phyloP scores from a whole-genome alignment of 1,139 yeast genomes.

The Wickerhamiella pararugosa region DNA sequence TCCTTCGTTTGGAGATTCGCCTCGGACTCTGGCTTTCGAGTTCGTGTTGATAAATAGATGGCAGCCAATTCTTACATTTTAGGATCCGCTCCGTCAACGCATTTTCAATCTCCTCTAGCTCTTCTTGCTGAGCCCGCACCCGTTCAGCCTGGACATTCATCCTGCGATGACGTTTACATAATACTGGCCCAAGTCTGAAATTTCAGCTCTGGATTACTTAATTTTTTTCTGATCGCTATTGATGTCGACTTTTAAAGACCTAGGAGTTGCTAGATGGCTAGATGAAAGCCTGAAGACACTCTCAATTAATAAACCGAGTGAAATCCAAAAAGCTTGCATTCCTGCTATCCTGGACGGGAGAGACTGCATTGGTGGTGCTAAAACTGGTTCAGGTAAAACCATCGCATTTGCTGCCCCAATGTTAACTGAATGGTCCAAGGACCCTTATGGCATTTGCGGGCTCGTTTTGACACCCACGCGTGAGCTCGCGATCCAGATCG shows the following conservation, averaged over 20 bases:
- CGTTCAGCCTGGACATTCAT: too few species aligned
- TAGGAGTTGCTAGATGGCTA: conserved; percentile 82
- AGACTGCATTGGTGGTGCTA: conserved; percentile 97
- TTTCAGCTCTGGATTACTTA: too few species aligned
- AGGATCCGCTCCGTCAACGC: conserved; percentile 37
- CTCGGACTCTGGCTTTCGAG: conserved; percentile 21
- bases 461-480: conserved; percentile 84
- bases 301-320: conserved; percentile 72
- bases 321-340: conserved; percentile 77
- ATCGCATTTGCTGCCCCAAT: conserved; percentile 96
- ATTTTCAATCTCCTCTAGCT: conserved; percentile 40
- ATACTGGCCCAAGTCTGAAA: too few species aligned
- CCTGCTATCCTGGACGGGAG: conserved; percentile 60
- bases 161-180: too few species aligned
- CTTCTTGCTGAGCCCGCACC: conserved; percentile 26
- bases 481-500: conserved; percentile 89
- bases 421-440: conserved; percentile 86
- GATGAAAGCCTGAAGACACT: conserved; percentile 64
- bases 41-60: conserved; percentile 18
- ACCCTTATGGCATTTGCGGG: conserved; percentile 87
- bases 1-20: conserved; percentile 31
- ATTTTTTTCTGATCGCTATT: neutral
- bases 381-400: conserved; percentile 97
- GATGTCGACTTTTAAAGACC: conserved; percentile 33
- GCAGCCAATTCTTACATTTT: conserved; percentile 35